These are phyloP conservation scores for Selaginella moellendorffii DNA, from an alignment of 75 land plant genomes.

Conservation along the genomic window DNA sequence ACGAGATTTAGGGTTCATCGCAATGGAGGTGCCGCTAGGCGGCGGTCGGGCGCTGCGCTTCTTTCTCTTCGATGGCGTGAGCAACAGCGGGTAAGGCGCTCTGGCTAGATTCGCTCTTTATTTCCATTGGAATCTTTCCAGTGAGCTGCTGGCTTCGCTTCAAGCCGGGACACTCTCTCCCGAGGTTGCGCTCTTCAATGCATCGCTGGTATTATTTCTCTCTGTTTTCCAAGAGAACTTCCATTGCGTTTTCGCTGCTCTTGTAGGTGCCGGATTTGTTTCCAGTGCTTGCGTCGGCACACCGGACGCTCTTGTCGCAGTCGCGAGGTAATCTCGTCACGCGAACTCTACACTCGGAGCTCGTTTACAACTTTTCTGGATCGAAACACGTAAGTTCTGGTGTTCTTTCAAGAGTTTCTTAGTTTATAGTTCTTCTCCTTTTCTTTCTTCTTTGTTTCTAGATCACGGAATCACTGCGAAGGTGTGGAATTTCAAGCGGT, in stretches of 20 bases:
- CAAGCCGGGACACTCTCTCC: conserved; percentile 68
- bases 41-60: conserved; percentile 40
- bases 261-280: conserved; percentile 71
- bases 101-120: neutral
- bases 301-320: conserved; percentile 63
- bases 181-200: conserved; percentile 72
- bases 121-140: conserved; percentile 21
- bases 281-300: conserved; percentile 80
- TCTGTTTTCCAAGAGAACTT: too few relatives aligned
- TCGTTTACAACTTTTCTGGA: conserved; percentile 85
- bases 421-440: neutral
- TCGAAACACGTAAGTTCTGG: conserved; percentile 71
- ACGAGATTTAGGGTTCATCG: neutral
- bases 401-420: neutral
- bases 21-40: conserved; percentile 31
- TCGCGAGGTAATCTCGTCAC: conserved; percentile 54
- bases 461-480: conserved; percentile 82
- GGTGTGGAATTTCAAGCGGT: conserved; percentile 68
- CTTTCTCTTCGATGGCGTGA: conserved; percentile 62
- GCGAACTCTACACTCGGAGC: conserved; percentile 77
- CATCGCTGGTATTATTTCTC: conserved; percentile 42
- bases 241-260: too few relatives aligned
- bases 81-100: conserved; percentile 53
- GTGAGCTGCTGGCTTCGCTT: conserved; percentile 62
- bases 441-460: conserved; percentile 12